Base-by-base conservation (phyloP, 2,329 filamentous ascomycete genomes). In the Ophiostoma novo-ulmi region DNA sequence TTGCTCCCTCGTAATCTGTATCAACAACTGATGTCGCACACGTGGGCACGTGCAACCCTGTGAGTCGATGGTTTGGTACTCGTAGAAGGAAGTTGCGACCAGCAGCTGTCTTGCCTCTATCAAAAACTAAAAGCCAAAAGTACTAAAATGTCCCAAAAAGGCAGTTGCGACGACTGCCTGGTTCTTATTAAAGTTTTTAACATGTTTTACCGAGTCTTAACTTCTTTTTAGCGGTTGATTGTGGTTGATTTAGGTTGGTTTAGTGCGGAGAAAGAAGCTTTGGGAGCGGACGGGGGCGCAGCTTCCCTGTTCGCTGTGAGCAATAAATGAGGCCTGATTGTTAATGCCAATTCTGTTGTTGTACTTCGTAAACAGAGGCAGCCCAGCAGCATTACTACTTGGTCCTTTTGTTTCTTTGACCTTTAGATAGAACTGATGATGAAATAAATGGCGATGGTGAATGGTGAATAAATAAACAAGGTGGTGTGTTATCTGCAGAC, bases 221-320 rank as follows among this genome's bases (percentile, higher is more conserved):
- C 17, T 48, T 14, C 44, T 48, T 48, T 20, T 48, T 48, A 44
- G 44, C 44, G 14, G 14, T 17, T 48, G 44, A 3, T 44, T 14
- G 13, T 4, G 14, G 14, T 44, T 5, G 41, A 39, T 20, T 48
- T 7, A 7, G n/a, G 44, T 20, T n/a, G 44, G 6, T 26, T 55
- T 58, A 58, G 39, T 55, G 69, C 38, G 69, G 64, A 48, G 64
- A 70, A 70, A 63, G 58, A 58, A 63, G 58, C 58, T 63, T 63
- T 58, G 52, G n/a, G 44, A 26, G 48, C 13, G 10, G 48, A n/a
- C 7, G 48, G 48, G 48, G 48, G 48, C 52, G 52, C 52, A 58
- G 52, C 58, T 63, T 63, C 58, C 58, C 26, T 63, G 26, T 7
- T n/a, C 44, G n/a, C 20, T 48, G 44, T 48, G 44, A 48, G 44